phyloP scores from a whole-genome alignment of 345 rosid species.

The Eucalyptus pauciflora region DNA sequence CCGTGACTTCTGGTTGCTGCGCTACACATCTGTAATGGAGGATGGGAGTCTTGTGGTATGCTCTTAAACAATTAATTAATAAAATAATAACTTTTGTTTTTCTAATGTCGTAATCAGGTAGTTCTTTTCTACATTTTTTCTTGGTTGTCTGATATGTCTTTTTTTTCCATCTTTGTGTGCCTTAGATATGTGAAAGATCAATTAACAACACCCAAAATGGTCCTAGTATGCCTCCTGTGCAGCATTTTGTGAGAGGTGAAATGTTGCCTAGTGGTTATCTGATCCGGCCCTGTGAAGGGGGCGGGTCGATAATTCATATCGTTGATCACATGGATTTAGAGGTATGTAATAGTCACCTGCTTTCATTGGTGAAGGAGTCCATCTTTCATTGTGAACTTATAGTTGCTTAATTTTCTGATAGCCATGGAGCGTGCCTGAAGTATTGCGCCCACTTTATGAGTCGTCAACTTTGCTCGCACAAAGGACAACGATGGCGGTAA shows the following conservation, averaged over 20 bases:
- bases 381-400: neutral
- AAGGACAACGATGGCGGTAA: constrained; percentile 91
- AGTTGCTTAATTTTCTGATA: constrained; percentile 1
- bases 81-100: neutral
- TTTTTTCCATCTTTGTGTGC: neutral
- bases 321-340: constrained; percentile 94
- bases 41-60: constrained; percentile 98
- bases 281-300: constrained; percentile 97
- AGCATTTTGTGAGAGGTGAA: constrained; percentile 89
- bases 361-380: neutral
- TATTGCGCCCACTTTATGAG: constrained; percentile 89
- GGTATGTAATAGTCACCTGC: constrained; percentile 26
- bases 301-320: constrained; percentile 90
- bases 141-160: neutral
- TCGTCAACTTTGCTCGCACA: constrained; percentile 92
- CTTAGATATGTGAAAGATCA: constrained; percentile 81
- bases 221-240: constrained; percentile 91
- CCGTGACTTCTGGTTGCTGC: constrained; percentile 97
- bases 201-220: constrained; percentile 92
- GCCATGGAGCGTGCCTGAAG: constrained; percentile 99
- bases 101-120: neutral
- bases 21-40: constrained; percentile 88
- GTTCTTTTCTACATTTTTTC: neutral
- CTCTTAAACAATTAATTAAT: neutral
- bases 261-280: constrained; percentile 88